phyloP scores from a whole-genome alignment of 345 rosid species.

The Eucalyptus decipiens region DNA sequence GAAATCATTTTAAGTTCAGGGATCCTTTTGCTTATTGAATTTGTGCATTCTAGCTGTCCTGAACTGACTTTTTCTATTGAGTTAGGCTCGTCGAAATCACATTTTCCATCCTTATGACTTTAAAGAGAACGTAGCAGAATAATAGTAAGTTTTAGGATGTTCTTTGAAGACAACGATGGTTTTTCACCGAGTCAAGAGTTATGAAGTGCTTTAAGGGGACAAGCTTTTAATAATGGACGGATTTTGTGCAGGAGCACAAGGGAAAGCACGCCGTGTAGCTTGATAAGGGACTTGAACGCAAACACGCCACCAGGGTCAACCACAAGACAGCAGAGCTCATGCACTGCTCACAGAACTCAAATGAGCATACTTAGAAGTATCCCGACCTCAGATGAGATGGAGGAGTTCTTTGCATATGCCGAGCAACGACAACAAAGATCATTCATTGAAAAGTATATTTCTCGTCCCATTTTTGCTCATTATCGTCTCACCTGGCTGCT shows the following conservation, averaged over 20 bases:
- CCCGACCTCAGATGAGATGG: slow-evolving; percentile 48
- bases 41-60: background rate
- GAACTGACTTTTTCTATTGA: background rate
- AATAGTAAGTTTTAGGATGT: background rate
- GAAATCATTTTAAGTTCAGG: background rate
- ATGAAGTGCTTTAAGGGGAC: background rate
- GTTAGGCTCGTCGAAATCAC: background rate
- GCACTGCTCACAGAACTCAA: slow-evolving; percentile 5
- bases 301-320: slow-evolving; percentile 21
- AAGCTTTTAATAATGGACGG: background rate
- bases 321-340: slow-evolving; percentile 15
- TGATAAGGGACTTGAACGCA: slow-evolving; percentile 8
- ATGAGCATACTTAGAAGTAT: slow-evolving; percentile 8
- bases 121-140: background rate
- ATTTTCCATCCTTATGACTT: background rate
- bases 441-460: slow-evolving; percentile 47
- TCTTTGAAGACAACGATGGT: background rate
- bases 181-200: background rate
- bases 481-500: background rate
- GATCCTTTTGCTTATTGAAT: background rate
- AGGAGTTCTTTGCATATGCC: slow-evolving; percentile 51
- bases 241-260: slow-evolving; percentile 24
- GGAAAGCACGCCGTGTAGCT: slow-evolving; percentile 40
- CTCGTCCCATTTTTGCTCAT: background rate
- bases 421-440: slow-evolving; percentile 45